These are phyloP conservation scores for Craterostigma plantagineum DNA, from an alignment of 257 asterid species.

Conservation along the genomic window DNA sequence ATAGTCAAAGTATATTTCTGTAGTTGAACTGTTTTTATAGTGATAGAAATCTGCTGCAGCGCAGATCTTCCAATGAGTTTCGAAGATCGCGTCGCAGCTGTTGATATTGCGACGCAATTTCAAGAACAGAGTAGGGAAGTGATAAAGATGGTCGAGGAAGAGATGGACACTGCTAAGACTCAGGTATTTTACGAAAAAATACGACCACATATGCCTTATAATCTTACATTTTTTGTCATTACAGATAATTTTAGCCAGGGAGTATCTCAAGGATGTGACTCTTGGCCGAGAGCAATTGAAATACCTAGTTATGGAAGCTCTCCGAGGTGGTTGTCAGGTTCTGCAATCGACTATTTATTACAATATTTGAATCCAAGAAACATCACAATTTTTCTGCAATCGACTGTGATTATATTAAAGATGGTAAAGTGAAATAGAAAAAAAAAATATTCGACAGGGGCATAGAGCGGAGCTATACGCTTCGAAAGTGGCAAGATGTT, in stretches of 20 bases:
- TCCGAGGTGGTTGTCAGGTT: slow-evolving; percentile 99
- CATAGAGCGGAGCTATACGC: slow-evolving; percentile 97
- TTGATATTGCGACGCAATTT: slow-evolving; percentile 76
- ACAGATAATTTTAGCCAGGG: slow-evolving; percentile 90
- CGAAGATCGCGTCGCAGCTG: slow-evolving; percentile 99
- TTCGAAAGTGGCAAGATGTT: slow-evolving; percentile 87
- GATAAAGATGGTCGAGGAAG: slow-evolving; percentile 82
- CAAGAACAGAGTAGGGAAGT: slow-evolving; percentile 67
- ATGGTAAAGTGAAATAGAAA: background rate
- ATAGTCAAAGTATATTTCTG: too few relatives aligned
- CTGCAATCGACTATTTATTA: slow-evolving; percentile 14
- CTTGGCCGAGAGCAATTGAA: slow-evolving; percentile 73
- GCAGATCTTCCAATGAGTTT: slow-evolving; percentile 99
- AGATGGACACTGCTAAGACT: slow-evolving; percentile 72
- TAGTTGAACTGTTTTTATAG: too few relatives aligned
- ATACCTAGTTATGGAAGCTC: slow-evolving; percentile 83
- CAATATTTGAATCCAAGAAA: background rate
- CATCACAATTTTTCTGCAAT: background rate
- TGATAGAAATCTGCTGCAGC: too few relatives aligned
- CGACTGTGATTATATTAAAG: background rate
- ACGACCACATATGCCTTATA: too few relatives aligned
- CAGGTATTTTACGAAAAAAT: slow-evolving; percentile 35
- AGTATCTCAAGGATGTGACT: slow-evolving; percentile 79
- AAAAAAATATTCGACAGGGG: slow-evolving; percentile 44
- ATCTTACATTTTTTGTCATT: background rate